Conservation (phyloP, 257 asterid species). For the Cinchona pubescens region DNA sequence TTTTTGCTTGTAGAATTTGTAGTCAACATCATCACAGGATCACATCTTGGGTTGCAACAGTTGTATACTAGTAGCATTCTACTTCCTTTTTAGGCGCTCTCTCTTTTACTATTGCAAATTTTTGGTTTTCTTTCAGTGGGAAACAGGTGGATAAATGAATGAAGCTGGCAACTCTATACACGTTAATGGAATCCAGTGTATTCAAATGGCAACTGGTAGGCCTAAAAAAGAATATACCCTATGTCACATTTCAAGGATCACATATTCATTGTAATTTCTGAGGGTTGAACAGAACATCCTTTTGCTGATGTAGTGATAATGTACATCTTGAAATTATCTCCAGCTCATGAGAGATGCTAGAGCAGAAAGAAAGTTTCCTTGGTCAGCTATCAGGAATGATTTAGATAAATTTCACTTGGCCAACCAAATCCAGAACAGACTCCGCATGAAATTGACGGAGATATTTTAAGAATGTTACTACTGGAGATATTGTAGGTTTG, state of each 20-base stretch:
- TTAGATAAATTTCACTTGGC: background rate
- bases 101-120: background rate
- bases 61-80: background rate
- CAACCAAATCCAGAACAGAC: background rate
- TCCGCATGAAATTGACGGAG: no score
- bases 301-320: background rate
- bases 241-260: background rate
- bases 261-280: background rate
- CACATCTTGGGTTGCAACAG: constrained; percentile 17
- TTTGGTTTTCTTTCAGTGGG: background rate
- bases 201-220: background rate
- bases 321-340: background rate
- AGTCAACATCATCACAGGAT: constrained; percentile 9
- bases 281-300: background rate
- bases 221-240: background rate
- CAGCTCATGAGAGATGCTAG: background rate
- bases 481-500: background rate
- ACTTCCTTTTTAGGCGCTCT: background rate
- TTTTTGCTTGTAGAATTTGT: constrained; percentile 15
- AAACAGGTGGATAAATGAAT: background rate
- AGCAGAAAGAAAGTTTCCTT: background rate
- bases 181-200: background rate
- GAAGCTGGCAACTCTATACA: background rate
- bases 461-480: no score
- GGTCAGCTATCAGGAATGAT: background rate